Evolutionary conservation across 179 eudicot species (phyloP).

Genomic region (Drosera spatulata): DNA sequence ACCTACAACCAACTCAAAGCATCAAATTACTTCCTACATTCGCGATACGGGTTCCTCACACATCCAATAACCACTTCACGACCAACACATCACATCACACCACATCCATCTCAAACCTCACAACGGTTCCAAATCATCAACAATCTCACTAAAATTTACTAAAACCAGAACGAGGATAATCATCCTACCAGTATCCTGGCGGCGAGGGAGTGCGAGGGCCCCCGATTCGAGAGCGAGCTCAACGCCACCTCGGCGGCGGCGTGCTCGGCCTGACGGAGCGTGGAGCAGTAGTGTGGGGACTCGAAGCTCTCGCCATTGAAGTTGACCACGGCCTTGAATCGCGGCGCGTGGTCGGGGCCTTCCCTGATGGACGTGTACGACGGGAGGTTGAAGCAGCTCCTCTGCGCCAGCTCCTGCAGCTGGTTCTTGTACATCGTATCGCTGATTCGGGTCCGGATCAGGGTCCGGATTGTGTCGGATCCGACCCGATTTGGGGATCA

Average conservation of each 20-base stretch:
- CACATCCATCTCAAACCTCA: no score
- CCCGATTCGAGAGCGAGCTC: constrained; percentile 35
- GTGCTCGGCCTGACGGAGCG: constrained; percentile 44
- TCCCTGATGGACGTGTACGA: constrained; percentile 34
- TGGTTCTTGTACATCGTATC: constrained; percentile 45
- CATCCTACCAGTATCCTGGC: constrained; percentile 35
- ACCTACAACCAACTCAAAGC: no score
- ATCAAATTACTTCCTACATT: no score
- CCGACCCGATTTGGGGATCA: neutral
- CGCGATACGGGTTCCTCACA: no score
- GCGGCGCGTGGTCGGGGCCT: constrained; percentile 45
- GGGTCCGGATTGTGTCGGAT: neutral
- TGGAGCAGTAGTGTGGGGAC: constrained; percentile 32
- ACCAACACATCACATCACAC: no score
- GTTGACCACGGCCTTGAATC: constrained; percentile 35
- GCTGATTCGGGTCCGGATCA: no score
- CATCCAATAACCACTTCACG: no score
- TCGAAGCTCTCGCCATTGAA: constrained; percentile 37
- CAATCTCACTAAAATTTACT: no score
- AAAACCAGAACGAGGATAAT: no score
- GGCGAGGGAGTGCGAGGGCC: constrained; percentile 44
- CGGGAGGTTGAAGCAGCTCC: constrained; percentile 40
- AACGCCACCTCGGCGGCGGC: constrained; percentile 43
- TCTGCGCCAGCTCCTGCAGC: constrained; percentile 43
- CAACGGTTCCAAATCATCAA: no score